Percentiles rank a stretch among this genome's conserved stretches.
Evolutionary conservation across 495 filamentous ascomycete genomes (phyloP).

Genomic region (Chlorociboria aeruginascens): DNA sequence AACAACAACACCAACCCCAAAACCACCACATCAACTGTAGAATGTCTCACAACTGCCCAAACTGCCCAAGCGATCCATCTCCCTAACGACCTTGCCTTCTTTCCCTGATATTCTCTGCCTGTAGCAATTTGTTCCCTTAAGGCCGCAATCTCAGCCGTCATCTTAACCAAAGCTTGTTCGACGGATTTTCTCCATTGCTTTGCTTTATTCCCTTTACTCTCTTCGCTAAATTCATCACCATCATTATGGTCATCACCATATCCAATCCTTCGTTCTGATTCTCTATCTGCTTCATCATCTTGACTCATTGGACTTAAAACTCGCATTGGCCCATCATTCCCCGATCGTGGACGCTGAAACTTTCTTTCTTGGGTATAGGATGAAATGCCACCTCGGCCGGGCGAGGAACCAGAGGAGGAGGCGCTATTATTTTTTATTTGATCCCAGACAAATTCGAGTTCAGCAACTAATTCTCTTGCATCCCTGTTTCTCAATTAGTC

Average conservation of each 20-base stretch:
- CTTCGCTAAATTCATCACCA: conserved; percentile 25
- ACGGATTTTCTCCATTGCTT: conserved; percentile 69
- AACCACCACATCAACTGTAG: conserved; percentile 58
- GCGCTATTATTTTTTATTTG: conserved; percentile 80
- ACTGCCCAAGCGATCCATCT: conserved; percentile 66
- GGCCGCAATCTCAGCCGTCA: conserved; percentile 91
- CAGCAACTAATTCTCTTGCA: conserved; percentile 76
- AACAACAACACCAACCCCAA: conserved; percentile 62
- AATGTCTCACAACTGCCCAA: conserved; percentile 58
- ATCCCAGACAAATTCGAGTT: conserved; percentile 97
- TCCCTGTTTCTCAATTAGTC: conserved; percentile 33
- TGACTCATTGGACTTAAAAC: conserved; percentile 74
- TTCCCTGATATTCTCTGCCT: conserved; percentile 40
- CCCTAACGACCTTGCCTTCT: conserved; percentile 41
- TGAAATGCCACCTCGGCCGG: conserved; percentile 14
- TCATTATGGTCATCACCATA: conserved; percentile 29
- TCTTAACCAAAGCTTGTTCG: conserved; percentile 75
- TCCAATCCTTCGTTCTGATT: conserved; percentile 21
- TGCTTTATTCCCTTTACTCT: conserved; percentile 25
- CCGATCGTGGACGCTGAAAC: conserved; percentile 32
- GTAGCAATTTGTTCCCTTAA: conserved; percentile 81
- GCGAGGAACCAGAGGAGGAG: conserved; percentile 44
- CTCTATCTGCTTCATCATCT: conserved; percentile 53
- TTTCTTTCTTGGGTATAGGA: conserved; percentile 21
- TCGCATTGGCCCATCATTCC: conserved; percentile 44